These are phyloP conservation scores for Herpetomonas tarakana DNA, from an alignment of 208 protist genomes.

Conservation along the genomic window DNA sequence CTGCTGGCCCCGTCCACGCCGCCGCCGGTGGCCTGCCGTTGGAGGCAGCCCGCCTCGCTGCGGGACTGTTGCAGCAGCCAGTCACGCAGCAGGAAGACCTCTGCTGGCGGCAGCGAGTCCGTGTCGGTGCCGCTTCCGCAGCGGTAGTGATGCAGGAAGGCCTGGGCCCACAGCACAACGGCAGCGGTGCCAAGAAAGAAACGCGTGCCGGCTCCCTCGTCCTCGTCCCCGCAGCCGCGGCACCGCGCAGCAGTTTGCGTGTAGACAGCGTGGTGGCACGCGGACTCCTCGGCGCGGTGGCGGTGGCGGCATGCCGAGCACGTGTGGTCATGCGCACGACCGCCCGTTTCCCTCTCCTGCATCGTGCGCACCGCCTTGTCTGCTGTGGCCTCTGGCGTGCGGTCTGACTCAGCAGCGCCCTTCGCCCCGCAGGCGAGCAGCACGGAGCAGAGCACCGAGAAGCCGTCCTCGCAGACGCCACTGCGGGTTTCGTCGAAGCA, in stretches of 20 bases:
- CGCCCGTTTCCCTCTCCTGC: not conserved
- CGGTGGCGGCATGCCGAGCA: conserved; percentile 21
- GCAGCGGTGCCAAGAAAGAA: conserved; percentile 44
- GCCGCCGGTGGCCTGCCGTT: conserved; percentile 14
- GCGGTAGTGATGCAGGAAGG: conserved; percentile 33
- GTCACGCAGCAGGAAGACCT: conserved; percentile 44
- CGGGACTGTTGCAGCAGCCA: conserved; percentile 24
- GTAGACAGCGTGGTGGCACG: not conserved
- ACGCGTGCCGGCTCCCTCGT: conserved; percentile 9
- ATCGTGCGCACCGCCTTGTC: conserved; percentile 16
- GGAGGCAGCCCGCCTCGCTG: conserved; percentile 20
- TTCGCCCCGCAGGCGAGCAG: conserved; percentile 37
- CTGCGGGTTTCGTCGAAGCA: conserved; percentile 36
- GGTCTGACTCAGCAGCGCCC: conserved; percentile 18
- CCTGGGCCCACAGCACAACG: conserved; percentile 34
- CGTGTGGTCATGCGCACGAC: conserved; percentile 13
- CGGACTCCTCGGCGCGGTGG: not conserved
- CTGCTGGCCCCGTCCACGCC: conserved; percentile 3
- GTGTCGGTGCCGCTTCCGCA: conserved; percentile 1
- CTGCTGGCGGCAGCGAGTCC: conserved; percentile 28
- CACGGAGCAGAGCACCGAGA: conserved; percentile 32
- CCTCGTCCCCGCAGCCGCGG: not conserved
- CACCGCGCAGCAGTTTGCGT: not conserved
- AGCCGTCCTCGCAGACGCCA: conserved; percentile 32
- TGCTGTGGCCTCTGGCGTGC: conserved; percentile 22